A percentile compares a stretch with the other conserved stretches of the same genome.
Evolutionary conservation across 2,329 filamentous ascomycete genomes (phyloP).

Genomic region (Rhexocercosporidium sp.): DNA sequence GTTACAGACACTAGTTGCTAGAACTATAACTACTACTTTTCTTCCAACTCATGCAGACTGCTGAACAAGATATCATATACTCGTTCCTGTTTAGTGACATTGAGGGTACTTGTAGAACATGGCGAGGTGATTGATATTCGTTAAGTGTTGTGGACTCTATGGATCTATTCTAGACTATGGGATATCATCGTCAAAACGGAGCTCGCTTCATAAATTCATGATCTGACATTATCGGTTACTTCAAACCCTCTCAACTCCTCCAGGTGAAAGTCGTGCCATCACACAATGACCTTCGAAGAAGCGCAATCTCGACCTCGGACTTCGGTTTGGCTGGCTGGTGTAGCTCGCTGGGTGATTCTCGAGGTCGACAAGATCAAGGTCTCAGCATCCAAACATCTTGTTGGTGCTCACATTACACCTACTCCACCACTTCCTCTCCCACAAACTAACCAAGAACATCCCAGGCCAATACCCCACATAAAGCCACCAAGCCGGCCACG

Average conservation of each 20-base stretch:
- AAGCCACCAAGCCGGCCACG: constrained; percentile 60
- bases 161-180: constrained; percentile 5
- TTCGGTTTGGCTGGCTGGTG: neutral
- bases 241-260: too few relatives aligned
- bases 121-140: neutral
- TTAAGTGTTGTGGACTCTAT: neutral
- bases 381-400: constrained; percentile 54
- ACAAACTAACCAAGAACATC: constrained; percentile 53
- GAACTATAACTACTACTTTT: too few relatives aligned
- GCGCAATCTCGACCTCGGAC: neutral
- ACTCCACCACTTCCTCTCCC: constrained; percentile 60
- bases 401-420: constrained; percentile 71
- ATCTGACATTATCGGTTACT: neutral
- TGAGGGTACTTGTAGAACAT: too few relatives aligned
- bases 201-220: constrained; percentile 6
- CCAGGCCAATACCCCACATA: constrained; percentile 62
- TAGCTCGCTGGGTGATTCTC: neutral
- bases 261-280: too few relatives aligned
- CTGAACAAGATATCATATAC: too few relatives aligned
- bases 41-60: too few relatives aligned
- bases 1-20: too few relatives aligned
- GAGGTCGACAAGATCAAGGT: neutral
- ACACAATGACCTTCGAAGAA: too few relatives aligned
- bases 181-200: neutral
- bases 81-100: too few relatives aligned